Evolutionary conservation across 202 grass and related monocot species (phyloP).

Genomic region (Hordeum pubiflorum): DNA sequence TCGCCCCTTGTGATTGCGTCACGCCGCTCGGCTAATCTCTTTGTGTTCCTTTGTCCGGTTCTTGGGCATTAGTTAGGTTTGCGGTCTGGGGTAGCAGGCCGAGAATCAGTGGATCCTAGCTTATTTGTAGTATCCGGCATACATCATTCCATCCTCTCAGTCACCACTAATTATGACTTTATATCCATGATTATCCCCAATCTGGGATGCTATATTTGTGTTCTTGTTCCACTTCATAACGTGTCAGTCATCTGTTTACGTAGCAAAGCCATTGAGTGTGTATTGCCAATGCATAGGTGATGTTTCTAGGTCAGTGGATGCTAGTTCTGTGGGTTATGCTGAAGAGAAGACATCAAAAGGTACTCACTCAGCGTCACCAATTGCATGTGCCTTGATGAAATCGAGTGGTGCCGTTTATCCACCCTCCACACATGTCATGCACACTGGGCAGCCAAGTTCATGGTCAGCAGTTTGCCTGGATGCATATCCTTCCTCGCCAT

Average conservation of each 20-base stretch:
- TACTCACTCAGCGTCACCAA: background rate
- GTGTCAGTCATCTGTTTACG: background rate
- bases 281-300: constrained; percentile 19
- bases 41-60: background rate
- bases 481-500: constrained; percentile 20
- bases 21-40: background rate
- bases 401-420: background rate
- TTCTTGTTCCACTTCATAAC: background rate
- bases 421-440: background rate
- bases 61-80: background rate
- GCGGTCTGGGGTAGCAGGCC: background rate
- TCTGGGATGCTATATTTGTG: background rate
- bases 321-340: background rate
- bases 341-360: background rate
- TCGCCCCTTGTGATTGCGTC: background rate
- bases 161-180: constrained; percentile 4
- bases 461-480: background rate
- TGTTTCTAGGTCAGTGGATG: constrained; percentile 6
- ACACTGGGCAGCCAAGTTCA: constrained; percentile 13
- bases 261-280: background rate
- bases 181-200: background rate
- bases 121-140: background rate
- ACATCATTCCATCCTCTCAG: background rate
- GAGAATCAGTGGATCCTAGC: background rate
- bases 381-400: background rate